Evolutionary conservation across 805 yeast genomes (phyloP), one percentile per base, ranked within the genome.

Genomic region (Wickerhamomyces sydowiorum): DNA sequence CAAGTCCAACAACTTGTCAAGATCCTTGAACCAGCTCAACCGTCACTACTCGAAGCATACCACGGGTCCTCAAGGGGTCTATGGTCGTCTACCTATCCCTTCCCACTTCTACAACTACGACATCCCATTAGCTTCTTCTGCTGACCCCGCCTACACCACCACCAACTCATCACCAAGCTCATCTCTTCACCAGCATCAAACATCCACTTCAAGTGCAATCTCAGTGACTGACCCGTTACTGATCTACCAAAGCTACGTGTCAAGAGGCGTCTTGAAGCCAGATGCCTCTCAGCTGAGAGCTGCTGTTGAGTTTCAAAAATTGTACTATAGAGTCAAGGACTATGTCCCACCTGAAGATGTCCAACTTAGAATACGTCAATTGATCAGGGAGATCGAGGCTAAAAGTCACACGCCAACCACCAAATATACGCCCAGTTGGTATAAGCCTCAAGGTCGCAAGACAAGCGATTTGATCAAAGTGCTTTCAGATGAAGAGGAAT

Each of bases 231-330:
- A 83, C 54, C 89, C 90, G 0, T 69, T 73, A 34, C 47, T 69
- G 5, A 50, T 82, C 3, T 83, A 84, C 51, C 75, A 74, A 46
- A 70, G 69, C 45, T 70, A 75, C 41, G 72, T 82, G 1, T 52
- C 64, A 1, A 63, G 67, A 36, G 86, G 86, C 3, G 43, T 71
- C 2, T 58, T 83, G 8, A 61, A 69, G 39, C 67, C 69, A 21
- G 89, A 84, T 52, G 74, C 69, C 19, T 65, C 66, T n/a, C 90
- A 78, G 55, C 61, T 76, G n/a, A 62, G 86, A 30, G 77, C 76
- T 1, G 82, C 80, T 52, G 70, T 73, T 25, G 82, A 78, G 58
- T 73, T 80, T 47, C 89, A 78, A 48, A 78, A 73, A 50, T 61
- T 79, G 13, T 81, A 79, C 52, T 64, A 69, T 42, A 62, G 84